phyloP scores from a whole-genome alignment of 768 basidiomycete species.

The Paxillus involutus region DNA sequence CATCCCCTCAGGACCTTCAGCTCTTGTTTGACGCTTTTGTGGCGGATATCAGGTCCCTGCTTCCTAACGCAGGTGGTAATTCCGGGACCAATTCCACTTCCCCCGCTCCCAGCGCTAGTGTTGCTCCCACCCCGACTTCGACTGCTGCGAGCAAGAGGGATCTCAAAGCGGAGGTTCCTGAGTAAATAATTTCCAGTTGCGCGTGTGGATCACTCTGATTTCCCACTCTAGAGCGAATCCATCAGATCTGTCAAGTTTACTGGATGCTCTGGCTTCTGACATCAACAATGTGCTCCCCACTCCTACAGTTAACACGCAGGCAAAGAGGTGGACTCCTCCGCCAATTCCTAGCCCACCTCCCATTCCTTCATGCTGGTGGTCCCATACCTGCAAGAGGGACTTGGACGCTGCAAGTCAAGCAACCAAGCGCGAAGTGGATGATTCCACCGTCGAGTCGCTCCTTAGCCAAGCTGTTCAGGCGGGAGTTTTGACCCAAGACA shows the following conservation, averaged over 20 bases:
- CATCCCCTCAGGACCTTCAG: neutral
- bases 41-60: neutral
- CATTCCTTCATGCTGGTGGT: neutral
- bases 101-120: neutral
- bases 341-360: neutral
- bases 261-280: neutral
- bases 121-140: neutral
- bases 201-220: neutral
- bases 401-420: neutral
- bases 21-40: neutral
- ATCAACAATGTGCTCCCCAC: neutral
- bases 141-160: neutral
- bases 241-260: neutral
- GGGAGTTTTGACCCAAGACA: neutral
- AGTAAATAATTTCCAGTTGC: neutral
- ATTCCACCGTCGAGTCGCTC: neutral
- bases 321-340: neutral
- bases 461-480: neutral
- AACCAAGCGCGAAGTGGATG: neutral
- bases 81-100: neutral
- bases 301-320: neutral
- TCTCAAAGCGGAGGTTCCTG: constrained; percentile 25
- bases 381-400: neutral
- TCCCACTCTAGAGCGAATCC: neutral
- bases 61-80: neutral